These are phyloP conservation scores for Parmelia sp. DNA, from an alignment of 495 filamentous ascomycete genomes.

Conservation along the genomic window DNA sequence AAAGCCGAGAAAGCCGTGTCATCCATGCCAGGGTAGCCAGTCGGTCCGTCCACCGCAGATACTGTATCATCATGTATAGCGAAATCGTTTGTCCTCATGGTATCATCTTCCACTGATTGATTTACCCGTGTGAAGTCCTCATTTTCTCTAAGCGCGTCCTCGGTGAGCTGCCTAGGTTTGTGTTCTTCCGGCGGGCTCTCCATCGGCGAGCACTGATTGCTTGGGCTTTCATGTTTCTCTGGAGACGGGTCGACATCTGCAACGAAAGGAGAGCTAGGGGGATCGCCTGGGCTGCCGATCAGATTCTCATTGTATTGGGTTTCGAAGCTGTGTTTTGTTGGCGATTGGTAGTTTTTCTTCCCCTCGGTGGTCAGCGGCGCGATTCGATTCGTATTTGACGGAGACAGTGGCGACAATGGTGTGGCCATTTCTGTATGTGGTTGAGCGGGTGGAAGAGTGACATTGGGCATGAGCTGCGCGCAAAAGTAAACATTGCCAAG, in stretches of 20 bases:
- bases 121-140: constrained; percentile 31
- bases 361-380: constrained; percentile 11
- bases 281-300: constrained; percentile 18
- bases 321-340: constrained; percentile 5
- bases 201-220: constrained; percentile 18
- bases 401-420: constrained; percentile 42
- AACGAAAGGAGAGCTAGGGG: constrained; percentile 34
- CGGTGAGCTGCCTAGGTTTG: constrained; percentile 17
- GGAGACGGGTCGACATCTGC: constrained; percentile 22
- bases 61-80: constrained; percentile 21
- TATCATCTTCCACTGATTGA: constrained; percentile 24
- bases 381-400: constrained; percentile 38
- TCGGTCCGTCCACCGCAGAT: constrained; percentile 13
- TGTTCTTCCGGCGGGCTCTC: constrained; percentile 10
- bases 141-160: constrained; percentile 33
- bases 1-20: constrained; percentile 83
- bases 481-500: constrained; percentile 6
- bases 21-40: constrained; percentile 45
- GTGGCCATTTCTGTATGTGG: constrained; percentile 36
- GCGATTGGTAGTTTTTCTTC: constrained; percentile 8
- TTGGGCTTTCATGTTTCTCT: constrained; percentile 9
- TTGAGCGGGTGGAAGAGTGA: neutral
- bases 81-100: constrained; percentile 29
- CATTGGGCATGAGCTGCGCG: neutral
- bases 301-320: constrained; percentile 23